Conservation (phyloP, 495 filamentous ascomycete genomes). For the Aspergillus hancockii region DNA sequence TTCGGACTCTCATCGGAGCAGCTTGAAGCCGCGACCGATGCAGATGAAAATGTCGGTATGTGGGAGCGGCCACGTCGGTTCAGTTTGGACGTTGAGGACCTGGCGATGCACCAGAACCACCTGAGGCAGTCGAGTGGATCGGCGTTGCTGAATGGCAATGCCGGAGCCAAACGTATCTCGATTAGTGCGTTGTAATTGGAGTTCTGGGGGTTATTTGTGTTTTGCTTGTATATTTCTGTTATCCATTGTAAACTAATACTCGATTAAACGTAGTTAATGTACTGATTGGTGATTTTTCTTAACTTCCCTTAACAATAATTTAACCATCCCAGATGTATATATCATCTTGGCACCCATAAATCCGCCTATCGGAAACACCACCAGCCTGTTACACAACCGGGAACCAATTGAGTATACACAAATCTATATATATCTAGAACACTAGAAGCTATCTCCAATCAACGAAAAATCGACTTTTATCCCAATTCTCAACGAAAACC, state of each 20-base stretch:
- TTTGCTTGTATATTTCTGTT: conserved; percentile 6
- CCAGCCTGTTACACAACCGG: too few relatives aligned
- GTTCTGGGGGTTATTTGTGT: neutral
- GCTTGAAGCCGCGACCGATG: conserved; percentile 24
- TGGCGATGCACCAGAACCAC: conserved; percentile 38
- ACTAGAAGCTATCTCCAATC: too few relatives aligned
- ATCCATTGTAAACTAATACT: neutral
- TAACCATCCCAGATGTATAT: too few relatives aligned
- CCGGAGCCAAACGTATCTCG: conserved; percentile 25
- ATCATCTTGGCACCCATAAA: too few relatives aligned
- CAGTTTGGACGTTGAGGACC: conserved; percentile 41
- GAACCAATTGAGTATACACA: too few relatives aligned
- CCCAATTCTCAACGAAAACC: too few relatives aligned
- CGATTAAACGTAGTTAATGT: conserved; percentile 1
- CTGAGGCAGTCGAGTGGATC: conserved; percentile 39
- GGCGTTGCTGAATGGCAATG: conserved; percentile 34
- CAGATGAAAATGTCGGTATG: conserved; percentile 34
- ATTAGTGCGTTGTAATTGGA: conserved; percentile 23
- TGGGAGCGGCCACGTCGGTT: conserved; percentile 44
- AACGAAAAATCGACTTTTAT: too few relatives aligned
- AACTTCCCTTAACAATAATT: too few relatives aligned
- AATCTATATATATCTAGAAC: too few relatives aligned
- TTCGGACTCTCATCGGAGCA: conserved; percentile 33
- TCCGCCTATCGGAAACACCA: too few relatives aligned
- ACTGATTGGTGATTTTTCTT: neutral